Conservation (phyloP, 805 yeast species). For the Yamadazyma endophytica region DNA sequence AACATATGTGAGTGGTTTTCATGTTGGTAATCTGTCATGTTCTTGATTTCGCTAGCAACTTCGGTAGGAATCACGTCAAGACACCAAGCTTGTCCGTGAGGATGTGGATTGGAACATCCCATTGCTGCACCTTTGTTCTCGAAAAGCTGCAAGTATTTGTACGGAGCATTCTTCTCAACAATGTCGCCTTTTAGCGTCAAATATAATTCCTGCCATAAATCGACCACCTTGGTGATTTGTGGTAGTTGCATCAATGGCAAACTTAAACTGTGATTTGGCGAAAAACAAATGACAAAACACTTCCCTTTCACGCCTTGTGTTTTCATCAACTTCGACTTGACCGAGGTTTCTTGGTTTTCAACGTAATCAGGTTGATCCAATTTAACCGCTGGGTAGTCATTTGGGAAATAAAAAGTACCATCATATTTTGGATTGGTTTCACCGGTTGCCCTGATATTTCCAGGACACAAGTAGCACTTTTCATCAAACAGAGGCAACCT, state of each 20-base stretch:
- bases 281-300: conserved; percentile 69
- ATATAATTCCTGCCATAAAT: conserved; percentile 58
- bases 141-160: conserved; percentile 62
- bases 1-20: conserved; percentile 46
- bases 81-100: conserved; percentile 83
- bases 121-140: conserved; percentile 76
- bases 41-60: conserved; percentile 52
- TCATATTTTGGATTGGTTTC: conserved; percentile 53
- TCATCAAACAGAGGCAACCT: conserved; percentile 54
- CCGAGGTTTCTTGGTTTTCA: conserved; percentile 11
- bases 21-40: conserved; percentile 45
- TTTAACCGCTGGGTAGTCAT: conserved; percentile 70
- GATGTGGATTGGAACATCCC: conserved; percentile 83
- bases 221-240: conserved; percentile 47
- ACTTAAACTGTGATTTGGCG: conserved; percentile 65
- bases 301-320: conserved; percentile 61
- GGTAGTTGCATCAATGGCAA: conserved; percentile 53
- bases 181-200: conserved; percentile 34
- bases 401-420: conserved; percentile 56
- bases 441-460: conserved; percentile 63
- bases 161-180: conserved; percentile 39
- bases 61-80: conserved; percentile 62
- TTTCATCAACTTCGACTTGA: conserved; percentile 44
- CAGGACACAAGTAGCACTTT: conserved; percentile 69
- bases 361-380: conserved; percentile 48